Evolutionary conservation across 2,329 filamentous ascomycete genomes (phyloP).

Genomic region (Chrysoporthe deuterocubensis): DNA sequence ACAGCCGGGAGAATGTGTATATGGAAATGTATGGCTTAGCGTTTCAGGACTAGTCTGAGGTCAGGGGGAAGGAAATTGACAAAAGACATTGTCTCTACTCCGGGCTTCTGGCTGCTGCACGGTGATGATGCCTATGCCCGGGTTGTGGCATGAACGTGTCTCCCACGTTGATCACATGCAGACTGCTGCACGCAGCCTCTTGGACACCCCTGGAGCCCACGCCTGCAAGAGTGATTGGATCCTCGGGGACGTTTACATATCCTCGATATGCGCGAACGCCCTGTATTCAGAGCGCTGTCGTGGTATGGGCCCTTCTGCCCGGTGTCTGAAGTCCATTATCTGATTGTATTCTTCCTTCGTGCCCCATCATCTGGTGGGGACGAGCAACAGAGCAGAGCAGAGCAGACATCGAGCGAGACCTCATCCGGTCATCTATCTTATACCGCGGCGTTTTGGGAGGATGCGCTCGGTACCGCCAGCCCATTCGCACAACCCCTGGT

Average conservation of each 20-base stretch:
- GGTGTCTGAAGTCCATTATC: not conserved
- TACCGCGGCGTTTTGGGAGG: too few relatives aligned
- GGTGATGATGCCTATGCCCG: not conserved
- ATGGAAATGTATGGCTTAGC: slow-evolving; percentile 10
- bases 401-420: not conserved
- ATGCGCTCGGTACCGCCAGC: too few relatives aligned
- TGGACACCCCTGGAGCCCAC: not conserved
- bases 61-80: slow-evolving; percentile 1
- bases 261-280: not conserved
- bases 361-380: not conserved
- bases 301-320: not conserved
- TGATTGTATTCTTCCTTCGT: not conserved
- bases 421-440: too few relatives aligned
- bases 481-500: too few relatives aligned
- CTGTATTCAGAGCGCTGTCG: not conserved
- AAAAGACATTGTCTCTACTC: not conserved
- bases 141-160: not conserved
- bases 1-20: slow-evolving; percentile 1
- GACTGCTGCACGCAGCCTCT: not conserved
- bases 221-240: slow-evolving; percentile 4
- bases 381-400: not conserved
- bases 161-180: not conserved
- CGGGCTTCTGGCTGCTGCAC: not conserved
- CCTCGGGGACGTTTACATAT: not conserved
- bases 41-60: slow-evolving; percentile 5